Conservation (phyloP, 306 rosid species). For the Dalbergia cochinchinensis region DNA sequence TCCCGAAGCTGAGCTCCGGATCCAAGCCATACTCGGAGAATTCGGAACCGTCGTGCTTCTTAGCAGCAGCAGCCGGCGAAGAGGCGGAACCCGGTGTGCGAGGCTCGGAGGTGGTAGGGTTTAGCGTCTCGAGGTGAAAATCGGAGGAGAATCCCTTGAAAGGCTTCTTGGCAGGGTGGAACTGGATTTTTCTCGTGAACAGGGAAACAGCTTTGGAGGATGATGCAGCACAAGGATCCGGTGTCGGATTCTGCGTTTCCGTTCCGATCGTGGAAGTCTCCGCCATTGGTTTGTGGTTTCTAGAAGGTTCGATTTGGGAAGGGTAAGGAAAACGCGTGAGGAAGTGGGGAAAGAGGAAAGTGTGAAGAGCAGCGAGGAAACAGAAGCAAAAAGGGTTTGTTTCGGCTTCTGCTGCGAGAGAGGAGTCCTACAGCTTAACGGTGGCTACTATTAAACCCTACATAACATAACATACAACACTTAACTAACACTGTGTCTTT, state of each 20-base stretch:
- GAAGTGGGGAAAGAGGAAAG: neutral
- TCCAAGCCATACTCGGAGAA: slow-evolving; percentile 74
- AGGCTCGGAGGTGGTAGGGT: slow-evolving; percentile 61
- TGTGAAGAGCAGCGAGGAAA: neutral
- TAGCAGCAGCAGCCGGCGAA: slow-evolving; percentile 40
- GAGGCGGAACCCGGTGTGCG: slow-evolving; percentile 30
- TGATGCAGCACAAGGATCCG: slow-evolving; percentile 35
- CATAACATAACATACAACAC: slow-evolving; percentile 42
- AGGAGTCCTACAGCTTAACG: neutral
- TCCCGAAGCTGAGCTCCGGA: slow-evolving; percentile 89
- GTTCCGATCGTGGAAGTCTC: slow-evolving; percentile 37
- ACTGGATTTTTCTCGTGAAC: slow-evolving; percentile 60
- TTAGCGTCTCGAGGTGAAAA: slow-evolving; percentile 80
- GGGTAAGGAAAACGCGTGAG: neutral
- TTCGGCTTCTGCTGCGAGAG: slow-evolving; percentile 66
- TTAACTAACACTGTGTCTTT: neutral
- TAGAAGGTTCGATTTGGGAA: neutral
- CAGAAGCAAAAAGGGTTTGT: slow-evolving; percentile 32
- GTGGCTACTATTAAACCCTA: slow-evolving; percentile 78
- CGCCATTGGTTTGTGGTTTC: slow-evolving; percentile 40
- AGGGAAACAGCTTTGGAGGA: neutral
- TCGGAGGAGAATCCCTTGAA: slow-evolving; percentile 70
- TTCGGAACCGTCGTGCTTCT: slow-evolving; percentile 70
- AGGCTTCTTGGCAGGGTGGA: slow-evolving; percentile 61
- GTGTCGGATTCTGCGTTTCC: slow-evolving; percentile 1